These are phyloP conservation scores for Saturnispora sanitii DNA, from an alignment of 805 yeast genomes.

Conservation along the genomic window DNA sequence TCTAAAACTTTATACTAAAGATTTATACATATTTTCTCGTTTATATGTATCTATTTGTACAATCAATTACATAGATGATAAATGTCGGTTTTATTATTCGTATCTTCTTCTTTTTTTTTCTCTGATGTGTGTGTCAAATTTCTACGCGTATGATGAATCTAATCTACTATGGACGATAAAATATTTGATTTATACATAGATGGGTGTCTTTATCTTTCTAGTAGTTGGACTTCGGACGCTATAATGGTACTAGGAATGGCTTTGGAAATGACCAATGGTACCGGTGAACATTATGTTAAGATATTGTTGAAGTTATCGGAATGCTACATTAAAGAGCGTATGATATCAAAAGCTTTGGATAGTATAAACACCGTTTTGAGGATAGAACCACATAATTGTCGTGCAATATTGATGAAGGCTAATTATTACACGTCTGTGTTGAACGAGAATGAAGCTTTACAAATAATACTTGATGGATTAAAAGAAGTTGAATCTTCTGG, in stretches of 20 bases:
- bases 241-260: constrained; percentile 5
- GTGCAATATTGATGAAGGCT: constrained; percentile 5
- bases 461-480: constrained; percentile 1
- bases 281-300: constrained; percentile 2
- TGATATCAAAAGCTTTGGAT: neutral
- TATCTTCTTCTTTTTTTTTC: neutral
- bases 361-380: constrained; percentile 1
- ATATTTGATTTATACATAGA: constrained; percentile 7
- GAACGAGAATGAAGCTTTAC: constrained; percentile 11
- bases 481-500: neutral
- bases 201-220: constrained; percentile 4
- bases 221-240: constrained; percentile 8
- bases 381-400: constrained; percentile 8
- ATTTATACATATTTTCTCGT: neutral
- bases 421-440: constrained; percentile 3
- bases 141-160: neutral
- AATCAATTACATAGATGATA: neutral
- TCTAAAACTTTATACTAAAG: neutral
- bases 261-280: neutral
- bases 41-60: no score
- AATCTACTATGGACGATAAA: neutral
- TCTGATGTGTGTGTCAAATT: neutral
- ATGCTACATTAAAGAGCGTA: neutral
- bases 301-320: constrained; percentile 6
- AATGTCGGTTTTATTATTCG: neutral